Evolutionary conservation across 2,329 filamentous ascomycete species (phyloP), one percentile per base, ranked within the genome.

Genomic region (Exophiala sp.): DNA sequence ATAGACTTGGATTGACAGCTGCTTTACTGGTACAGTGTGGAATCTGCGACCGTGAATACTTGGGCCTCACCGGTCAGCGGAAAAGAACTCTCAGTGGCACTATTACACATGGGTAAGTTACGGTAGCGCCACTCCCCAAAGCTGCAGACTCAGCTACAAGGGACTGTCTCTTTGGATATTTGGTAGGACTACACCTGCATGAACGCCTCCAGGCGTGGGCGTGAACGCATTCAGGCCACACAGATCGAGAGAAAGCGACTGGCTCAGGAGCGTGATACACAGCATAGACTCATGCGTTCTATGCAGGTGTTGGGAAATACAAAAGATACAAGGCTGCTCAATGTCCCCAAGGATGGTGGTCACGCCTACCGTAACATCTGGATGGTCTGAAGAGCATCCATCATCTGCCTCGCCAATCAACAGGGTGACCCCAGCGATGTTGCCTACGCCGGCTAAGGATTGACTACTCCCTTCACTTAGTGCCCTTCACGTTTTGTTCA

Each of bases 51-150:
- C 50, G 27, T 48, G 32, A 46, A 49, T 29, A 21, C 37, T 56
- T 56, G 50, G 49, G 53, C 45, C 49, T 56, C 49, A 56, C 53
- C 53, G 53, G 50, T 56, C 43, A 44, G 46, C 19, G 43, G 29
- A 24, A 43, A 40, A 43, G 32, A 38, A 45, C 50, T 43, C 23
- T 38, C 9, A 46, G 18, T 30, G 27, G 22, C 23, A 27, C 32
- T 37, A 6, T 27, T 5, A 32, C 18, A 18, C 13, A 48, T 48
- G 44, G 40, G 43, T 29, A 23, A 46, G 42, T 19, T 58, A 50
- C 55, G 53, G 55, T 56, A 58, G 55, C 42, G 43, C 43, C 43
- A 50, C 51, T 45, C 19, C n/a, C 30, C 34, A 35, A 37, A 37
- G 40, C 45, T 53, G 50, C 53, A 50, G 53, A 44, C 43, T 29